Evolutionary conservation across 2,329 filamentous ascomycete genomes (phyloP), one percentile per base, ranked within the genome.

Genomic region (Endothia cerciana): DNA sequence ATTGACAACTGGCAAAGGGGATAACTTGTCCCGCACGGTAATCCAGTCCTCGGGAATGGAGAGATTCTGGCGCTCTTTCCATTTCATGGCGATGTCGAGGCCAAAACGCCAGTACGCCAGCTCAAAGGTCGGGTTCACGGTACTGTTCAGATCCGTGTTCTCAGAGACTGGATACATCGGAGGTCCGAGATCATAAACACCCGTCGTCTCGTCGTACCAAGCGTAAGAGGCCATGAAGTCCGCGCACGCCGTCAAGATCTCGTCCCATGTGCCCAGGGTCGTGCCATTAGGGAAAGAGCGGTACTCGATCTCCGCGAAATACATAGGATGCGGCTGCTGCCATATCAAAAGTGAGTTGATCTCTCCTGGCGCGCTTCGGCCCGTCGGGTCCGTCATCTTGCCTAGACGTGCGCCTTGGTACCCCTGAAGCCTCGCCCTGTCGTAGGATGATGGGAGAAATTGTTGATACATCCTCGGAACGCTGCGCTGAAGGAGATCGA

Each of bases 261-360:
- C 72, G 63, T 88, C 82, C 87, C 87, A 89, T 41, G 80, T 80
- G 49, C 72, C 60, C 6, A 89, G 72, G 0, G 81, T 85, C 4
- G 75, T 72, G 2, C 74, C 62, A 8, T 74, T 78, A 0, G 82
- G 80, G 62, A 77, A 80, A 0, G 77, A 77, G 28, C 82, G 78
- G 70, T 83, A 87, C 70, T 86, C 82, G 22, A 82, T 74, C 72
- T 87, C 85, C 0, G 86, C 86, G 70, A 88, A 85, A 71, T 85
- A 86, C 78, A 88, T 83, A 0, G 83, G 79, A 71, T 89, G 86
- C 8, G 85, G 85, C 70, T 88, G 86, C 70, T 89, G 86, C 86
- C 86, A 89, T 65, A 88, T 84, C 3, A 89, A 76, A 1, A 89
- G 75, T 11, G 81, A 82, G 72, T 89, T 89, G 72, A 88, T 88